phyloP scores from a whole-genome alignment of 2,329 filamentous ascomycete genomes.

The Colletotrichum echinochloae region DNA sequence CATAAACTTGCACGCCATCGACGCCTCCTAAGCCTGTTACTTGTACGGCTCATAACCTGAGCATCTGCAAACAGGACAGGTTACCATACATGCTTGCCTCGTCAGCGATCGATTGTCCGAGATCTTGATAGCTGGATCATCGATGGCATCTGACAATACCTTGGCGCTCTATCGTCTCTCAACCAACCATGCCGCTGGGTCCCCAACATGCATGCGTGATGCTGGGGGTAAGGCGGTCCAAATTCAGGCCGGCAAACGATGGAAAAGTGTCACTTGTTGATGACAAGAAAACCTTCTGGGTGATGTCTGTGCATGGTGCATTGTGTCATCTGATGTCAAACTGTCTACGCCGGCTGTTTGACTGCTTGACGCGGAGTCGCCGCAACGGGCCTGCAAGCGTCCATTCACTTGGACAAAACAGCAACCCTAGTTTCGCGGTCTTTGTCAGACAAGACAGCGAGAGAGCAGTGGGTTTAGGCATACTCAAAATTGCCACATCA shows the following conservation, averaged over 20 bases:
- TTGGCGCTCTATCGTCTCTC: background rate
- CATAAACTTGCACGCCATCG: constrained; percentile 17
- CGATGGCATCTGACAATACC: constrained; percentile 1
- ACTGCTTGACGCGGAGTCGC: background rate
- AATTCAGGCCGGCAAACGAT: constrained; percentile 8
- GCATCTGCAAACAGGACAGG: background rate
- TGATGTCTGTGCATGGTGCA: background rate
- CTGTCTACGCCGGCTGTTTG: background rate
- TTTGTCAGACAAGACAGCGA: background rate
- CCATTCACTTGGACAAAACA: background rate
- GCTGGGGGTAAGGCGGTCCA: background rate
- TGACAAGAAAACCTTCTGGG: background rate
- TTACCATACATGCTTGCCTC: constrained; percentile 19
- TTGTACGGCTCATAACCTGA: constrained; percentile 6
- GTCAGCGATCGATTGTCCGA: constrained; percentile 33
- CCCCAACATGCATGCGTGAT: background rate
- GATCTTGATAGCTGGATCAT: constrained; percentile 31
- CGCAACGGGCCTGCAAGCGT: background rate
- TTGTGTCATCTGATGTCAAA: background rate
- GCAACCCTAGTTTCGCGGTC: background rate
- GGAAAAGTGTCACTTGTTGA: background rate
- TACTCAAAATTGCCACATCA: background rate
- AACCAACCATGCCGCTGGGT: constrained; percentile 15
- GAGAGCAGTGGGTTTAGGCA: background rate
- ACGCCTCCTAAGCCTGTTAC: constrained; percentile 7